These are phyloP conservation scores for Chrysanthemum seticuspe DNA, from an alignment of 129 eudicot genomes.

Conservation along the genomic window DNA sequence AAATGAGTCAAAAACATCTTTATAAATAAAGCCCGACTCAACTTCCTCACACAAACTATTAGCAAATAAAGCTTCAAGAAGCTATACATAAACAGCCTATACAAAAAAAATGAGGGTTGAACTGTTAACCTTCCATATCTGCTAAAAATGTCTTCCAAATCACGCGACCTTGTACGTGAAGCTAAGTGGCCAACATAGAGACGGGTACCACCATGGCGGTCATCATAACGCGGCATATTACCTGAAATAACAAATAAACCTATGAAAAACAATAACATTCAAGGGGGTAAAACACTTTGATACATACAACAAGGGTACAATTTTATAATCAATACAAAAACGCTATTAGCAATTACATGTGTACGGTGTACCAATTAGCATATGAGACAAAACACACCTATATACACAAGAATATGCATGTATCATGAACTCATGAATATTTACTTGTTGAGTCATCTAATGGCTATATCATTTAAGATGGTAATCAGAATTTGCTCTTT, in stretches of 20 bases:
- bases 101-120: not conserved
- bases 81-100: not conserved
- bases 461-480: no score
- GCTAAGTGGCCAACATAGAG: slow-evolving; percentile 88
- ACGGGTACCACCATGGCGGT: slow-evolving; percentile 71
- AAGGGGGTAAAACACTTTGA: not conserved
- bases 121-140: slow-evolving; percentile 78
- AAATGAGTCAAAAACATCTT: not conserved
- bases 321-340: not conserved
- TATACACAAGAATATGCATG: not conserved
- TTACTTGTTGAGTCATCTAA: slow-evolving; percentile 13
- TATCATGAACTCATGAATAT: not conserved
- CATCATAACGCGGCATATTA: slow-evolving; percentile 76
- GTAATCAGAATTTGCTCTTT: no score
- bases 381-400: not conserved
- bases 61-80: slow-evolving; percentile 5
- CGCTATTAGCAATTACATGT: slow-evolving; percentile 4
- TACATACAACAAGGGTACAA: not conserved
- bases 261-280: slow-evolving; percentile 8
- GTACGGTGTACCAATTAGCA: not conserved
- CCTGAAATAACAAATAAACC: slow-evolving; percentile 18
- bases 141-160: slow-evolving; percentile 76
- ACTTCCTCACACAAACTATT: not conserved
- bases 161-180: slow-evolving; percentile 79
- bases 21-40: not conserved